Base-by-base conservation (phyloP, 257 asterid species). In the Salvia miltiorrhiza region DNA sequence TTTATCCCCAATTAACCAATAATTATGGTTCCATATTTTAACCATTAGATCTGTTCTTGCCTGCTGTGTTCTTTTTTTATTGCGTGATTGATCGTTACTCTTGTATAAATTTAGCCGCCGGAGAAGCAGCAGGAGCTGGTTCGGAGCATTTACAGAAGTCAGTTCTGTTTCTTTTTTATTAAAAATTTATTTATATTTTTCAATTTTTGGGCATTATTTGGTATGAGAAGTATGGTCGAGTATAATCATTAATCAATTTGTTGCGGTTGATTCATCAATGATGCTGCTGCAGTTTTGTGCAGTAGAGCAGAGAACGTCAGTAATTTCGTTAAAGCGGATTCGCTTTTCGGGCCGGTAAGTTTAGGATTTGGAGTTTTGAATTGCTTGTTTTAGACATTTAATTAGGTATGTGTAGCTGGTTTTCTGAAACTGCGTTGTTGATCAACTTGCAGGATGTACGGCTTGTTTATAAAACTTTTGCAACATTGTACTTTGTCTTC, bases 51-150 rank as follows among this genome's bases (percentile, higher is more conserved):
- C 72, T 65, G 44, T 67, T 52, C 5, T 35, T 24, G 12, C 7
- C 20, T 9, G 53, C 16, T 33, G 13, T 2, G 9, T 10, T 24
- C 8, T 23, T 8, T 12, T 39, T 35, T 23, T 23, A 16, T 56
- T 47, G 23, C 39, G 11, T 55, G 74, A 55, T 78, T 14, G 65
- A 45, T 78, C 70, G 32, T 54, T 24, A 54, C 72, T 75, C 73
- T 32, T 40, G 7, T 68, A 61, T 70, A 47, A 50, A 33, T 61
- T 74, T 75, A 93, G 99, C 85, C 97, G 9, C 78, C 79, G 84
- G 99, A 90, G 93, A 93, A 90, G 88, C 99, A 90, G 79, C 97
- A 93, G 56, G 96, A 90, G 72, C 76, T 90, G 43, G 85, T 93
- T 57, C 90, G 95, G 47, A 88, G 82, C 76, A 81, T 90, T 33